These are phyloP conservation scores for Arthromyces matolae DNA, from an alignment of 768 basidiomycete genomes.

Conservation along the genomic window DNA sequence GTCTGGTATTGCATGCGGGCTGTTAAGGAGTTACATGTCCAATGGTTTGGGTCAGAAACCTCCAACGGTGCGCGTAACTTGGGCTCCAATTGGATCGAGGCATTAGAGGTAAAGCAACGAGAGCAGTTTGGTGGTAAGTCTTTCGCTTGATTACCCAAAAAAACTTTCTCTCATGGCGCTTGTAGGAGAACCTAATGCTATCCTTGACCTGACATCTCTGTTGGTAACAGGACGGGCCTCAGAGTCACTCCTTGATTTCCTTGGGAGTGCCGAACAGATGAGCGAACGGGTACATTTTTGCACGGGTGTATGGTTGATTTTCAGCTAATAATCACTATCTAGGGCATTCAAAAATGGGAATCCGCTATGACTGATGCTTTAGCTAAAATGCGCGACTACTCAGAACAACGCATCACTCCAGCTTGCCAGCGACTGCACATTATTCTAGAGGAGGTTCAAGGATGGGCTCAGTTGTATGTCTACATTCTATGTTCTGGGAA, in stretches of 20 bases:
- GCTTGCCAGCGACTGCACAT: constrained; percentile 76
- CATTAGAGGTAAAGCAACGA: constrained; percentile 60
- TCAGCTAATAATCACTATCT: constrained; percentile 19
- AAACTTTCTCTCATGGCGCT: constrained; percentile 37
- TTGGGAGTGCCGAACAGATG: constrained; percentile 76
- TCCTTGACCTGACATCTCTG: constrained; percentile 68
- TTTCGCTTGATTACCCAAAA: constrained; percentile 6
- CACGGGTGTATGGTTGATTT: too few relatives aligned
- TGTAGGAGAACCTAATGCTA: constrained; percentile 55
- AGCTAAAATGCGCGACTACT: constrained; percentile 66
- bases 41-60: constrained; percentile 71
- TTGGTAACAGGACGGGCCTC: constrained; percentile 70
- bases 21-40: constrained; percentile 65
- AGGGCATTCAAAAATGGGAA: constrained; percentile 87
- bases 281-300: constrained; percentile 80
- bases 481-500: constrained; percentile 3
- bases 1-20: constrained; percentile 68
- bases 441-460: constrained; percentile 71
- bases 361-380: constrained; percentile 66
- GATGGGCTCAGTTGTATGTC: constrained; percentile 70
- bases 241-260: constrained; percentile 67
- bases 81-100: constrained; percentile 69
- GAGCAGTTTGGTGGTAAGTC: constrained; percentile 64
- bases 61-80: constrained; percentile 65
- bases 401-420: constrained; percentile 66